These are phyloP conservation scores for Liquidambar formosana DNA, from an alignment of 164 flowering plant species.

Conservation along the genomic window DNA sequence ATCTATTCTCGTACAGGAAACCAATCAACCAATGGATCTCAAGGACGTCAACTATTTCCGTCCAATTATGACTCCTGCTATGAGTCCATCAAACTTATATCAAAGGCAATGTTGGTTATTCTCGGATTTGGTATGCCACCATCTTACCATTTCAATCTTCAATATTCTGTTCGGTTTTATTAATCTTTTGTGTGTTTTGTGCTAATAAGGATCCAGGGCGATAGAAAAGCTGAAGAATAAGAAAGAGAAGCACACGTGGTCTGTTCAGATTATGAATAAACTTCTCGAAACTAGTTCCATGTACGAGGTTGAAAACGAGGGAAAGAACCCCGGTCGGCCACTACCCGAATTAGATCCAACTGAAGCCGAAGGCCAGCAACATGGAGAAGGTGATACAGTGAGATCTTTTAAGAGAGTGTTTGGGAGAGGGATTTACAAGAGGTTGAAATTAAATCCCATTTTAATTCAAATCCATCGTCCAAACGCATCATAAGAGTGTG, in stretches of 20 bases:
- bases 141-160: not conserved
- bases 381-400: too few relatives aligned
- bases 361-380: too few relatives aligned
- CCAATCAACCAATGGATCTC: not conserved
- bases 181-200: too few relatives aligned
- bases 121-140: constrained; percentile 28
- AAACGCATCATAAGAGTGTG: too few relatives aligned
- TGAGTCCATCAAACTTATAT: constrained; percentile 19
- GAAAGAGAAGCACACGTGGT: constrained; percentile 35
- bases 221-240: constrained; percentile 14
- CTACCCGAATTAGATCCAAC: too few relatives aligned
- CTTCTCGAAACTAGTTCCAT: constrained; percentile 10
- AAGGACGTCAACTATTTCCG: constrained; percentile 15
- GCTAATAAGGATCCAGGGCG: constrained; percentile 14
- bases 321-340: constrained; percentile 12
- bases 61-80: constrained; percentile 19
- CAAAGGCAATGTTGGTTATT: constrained; percentile 24
- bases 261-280: constrained; percentile 30
- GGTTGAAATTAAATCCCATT: too few relatives aligned
- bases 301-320: constrained; percentile 19
- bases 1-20: too few relatives aligned
- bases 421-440: too few relatives aligned
- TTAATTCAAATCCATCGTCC: too few relatives aligned
- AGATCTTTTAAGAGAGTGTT: too few relatives aligned
- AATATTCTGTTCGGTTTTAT: too few relatives aligned